Conservation (phyloP, 768 basidiomycete species). For the Cystofilobasidium bisporidii region DNA sequence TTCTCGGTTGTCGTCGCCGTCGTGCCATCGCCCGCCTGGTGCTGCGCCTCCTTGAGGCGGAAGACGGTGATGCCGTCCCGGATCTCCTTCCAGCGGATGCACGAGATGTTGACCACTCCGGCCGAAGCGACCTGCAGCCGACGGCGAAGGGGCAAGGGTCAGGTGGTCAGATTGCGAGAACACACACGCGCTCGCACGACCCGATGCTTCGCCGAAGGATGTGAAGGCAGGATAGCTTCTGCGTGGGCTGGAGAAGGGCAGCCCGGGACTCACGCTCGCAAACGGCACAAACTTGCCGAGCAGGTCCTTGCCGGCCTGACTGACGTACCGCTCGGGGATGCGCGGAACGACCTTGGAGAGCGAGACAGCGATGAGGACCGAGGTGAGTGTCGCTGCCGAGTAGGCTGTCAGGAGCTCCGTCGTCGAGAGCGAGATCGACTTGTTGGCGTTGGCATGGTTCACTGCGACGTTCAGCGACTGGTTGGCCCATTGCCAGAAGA, state of each 20-base stretch:
- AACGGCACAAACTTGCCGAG: slow-evolving; percentile 39
- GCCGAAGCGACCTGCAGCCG: background rate
- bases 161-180: background rate
- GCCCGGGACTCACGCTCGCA: slow-evolving; percentile 38
- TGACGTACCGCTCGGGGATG: slow-evolving; percentile 31
- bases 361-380: slow-evolving; percentile 42
- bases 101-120: slow-evolving; percentile 35
- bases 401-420: slow-evolving; percentile 41
- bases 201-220: too few relatives aligned
- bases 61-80: slow-evolving; percentile 40
- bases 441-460: slow-evolving; percentile 40
- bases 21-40: slow-evolving; percentile 31
- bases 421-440: slow-evolving; percentile 39
- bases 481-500: slow-evolving; percentile 40
- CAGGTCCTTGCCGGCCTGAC: slow-evolving; percentile 31
- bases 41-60: slow-evolving; percentile 29
- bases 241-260: too few relatives aligned
- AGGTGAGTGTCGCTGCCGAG: slow-evolving; percentile 41
- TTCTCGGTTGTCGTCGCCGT: slow-evolving; percentile 36
- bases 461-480: slow-evolving; percentile 25
- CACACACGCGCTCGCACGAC: too few relatives aligned
- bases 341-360: slow-evolving; percentile 41
- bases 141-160: background rate
- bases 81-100: slow-evolving; percentile 44
- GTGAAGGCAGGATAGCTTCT: too few relatives aligned